Base-by-base conservation (phyloP, 257 asterid genomes). In the Nemophila menziesii region DNA sequence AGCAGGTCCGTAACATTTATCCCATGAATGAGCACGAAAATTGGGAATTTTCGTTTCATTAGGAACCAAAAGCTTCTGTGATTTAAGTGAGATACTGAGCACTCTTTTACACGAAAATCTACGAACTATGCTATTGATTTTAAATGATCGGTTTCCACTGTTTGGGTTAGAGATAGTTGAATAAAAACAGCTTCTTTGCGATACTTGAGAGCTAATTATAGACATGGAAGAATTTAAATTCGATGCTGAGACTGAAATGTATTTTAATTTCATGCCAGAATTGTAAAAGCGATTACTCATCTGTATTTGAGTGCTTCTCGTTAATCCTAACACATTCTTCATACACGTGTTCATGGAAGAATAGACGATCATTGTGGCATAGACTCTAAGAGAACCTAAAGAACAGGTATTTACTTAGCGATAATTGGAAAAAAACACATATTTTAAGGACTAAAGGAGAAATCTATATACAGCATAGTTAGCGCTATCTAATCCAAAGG, bases 11-110 rank as follows among this genome's bases (percentile, higher is more conserved):
- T 55, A 27, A 22, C 61, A 51, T 37, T 63, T 73, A 23, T 56
- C 54, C 79, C 78, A 64, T 22, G 70, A 71, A 57, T 56, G 57
- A 33, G 54, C 66, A 34, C 63, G 79, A 16, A 53, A 5, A 17
- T 49, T 66, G 39, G 76, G 57, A 36, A 58, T 17, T 50, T 52
- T 64, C 20, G 54, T 44, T 48, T 51, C 65, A 36, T 49, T 69
- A 56, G 82, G 77, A 38, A 61, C 57, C 69, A 52, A 64, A 44
- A 78, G 62, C 33, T 65, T 68, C 23, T 52, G 56, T 40, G 67
- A 52, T 49, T 71, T 65, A 13, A 59, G 21, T 22, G 78, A 71
- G 54, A 78, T 41, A 52, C 47, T 57, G 46, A 63, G 33, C 21
- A 49, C 33, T 19, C 57, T 54, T 51, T 49, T 77, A 36, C 57